Conservation (phyloP, 768 basidiomycete genomes). For the Mycena epipterygia region DNA sequence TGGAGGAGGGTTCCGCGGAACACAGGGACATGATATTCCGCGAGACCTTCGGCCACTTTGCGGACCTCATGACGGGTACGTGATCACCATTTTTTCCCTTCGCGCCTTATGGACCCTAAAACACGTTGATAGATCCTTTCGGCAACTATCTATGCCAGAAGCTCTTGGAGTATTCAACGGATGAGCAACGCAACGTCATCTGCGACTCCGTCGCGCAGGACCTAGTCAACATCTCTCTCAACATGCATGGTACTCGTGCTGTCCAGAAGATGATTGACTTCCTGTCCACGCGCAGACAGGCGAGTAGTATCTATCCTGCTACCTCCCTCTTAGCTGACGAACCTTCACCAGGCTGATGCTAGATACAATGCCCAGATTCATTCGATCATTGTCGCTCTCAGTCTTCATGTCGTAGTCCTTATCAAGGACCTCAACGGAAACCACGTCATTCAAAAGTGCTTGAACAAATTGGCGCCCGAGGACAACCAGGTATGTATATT, state of each 20-base stretch:
- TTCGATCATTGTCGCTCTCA: constrained; percentile 95
- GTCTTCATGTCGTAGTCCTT: constrained; percentile 96
- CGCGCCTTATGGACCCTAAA: constrained; percentile 17
- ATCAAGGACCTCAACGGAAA: constrained; percentile 99
- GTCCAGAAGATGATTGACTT: constrained; percentile 99
- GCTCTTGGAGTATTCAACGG: constrained; percentile 95
- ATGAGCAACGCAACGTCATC: constrained; percentile 96
- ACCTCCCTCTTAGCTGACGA: constrained; percentile 66
- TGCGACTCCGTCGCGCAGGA: constrained; percentile 99
- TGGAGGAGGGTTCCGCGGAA: constrained; percentile 95
- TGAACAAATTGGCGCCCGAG: constrained; percentile 97
- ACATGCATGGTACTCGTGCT: constrained; percentile 99
- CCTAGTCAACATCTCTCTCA: constrained; percentile 96
- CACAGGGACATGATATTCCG: constrained; percentile 99
- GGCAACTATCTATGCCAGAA: constrained; percentile 99
- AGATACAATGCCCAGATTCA: constrained; percentile 93
- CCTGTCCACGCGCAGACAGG: constrained; percentile 94
- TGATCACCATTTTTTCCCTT: background rate
- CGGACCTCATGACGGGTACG: constrained; percentile 97
- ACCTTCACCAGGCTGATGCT: constrained; percentile 77
- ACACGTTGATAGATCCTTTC: constrained; percentile 82
- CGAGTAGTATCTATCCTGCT: constrained; percentile 56
- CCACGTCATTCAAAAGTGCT: constrained; percentile 98
- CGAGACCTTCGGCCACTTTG: constrained; percentile 97
- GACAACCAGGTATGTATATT: constrained; percentile 87